A percentile compares a stretch with the other conserved stretches of the same genome.
phyloP scores from a whole-genome alignment of 805 yeast genomes.

The Ogataea populi-albae region DNA sequence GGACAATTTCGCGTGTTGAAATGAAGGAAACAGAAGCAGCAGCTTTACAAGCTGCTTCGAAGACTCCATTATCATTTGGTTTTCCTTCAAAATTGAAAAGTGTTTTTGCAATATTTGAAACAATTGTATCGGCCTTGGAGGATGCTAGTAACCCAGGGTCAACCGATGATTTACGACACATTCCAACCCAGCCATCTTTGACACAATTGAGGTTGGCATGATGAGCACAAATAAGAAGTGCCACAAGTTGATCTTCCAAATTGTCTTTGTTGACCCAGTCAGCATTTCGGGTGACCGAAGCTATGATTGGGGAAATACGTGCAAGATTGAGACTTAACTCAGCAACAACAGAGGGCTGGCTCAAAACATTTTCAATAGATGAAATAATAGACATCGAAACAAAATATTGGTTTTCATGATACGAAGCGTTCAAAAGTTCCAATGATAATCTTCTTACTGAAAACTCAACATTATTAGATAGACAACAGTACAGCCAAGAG shows the following conservation, averaged over 20 bases:
- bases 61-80: conserved; percentile 45
- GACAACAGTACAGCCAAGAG: conserved; percentile 46
- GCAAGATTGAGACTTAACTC: conserved; percentile 25
- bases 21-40: conserved; percentile 54
- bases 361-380: conserved; percentile 36
- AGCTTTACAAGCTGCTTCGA: conserved; percentile 49
- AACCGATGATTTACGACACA: conserved; percentile 53
- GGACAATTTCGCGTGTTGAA: conserved; percentile 54
- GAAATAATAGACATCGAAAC: conserved; percentile 44
- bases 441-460: conserved; percentile 36
- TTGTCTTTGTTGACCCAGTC: conserved; percentile 21
- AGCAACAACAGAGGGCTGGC: conserved; percentile 16
- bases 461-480: conserved; percentile 40
- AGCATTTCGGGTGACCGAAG: conserved; percentile 34
- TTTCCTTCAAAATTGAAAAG: no score
- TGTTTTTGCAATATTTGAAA: conserved; percentile 20
- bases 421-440: conserved; percentile 32
- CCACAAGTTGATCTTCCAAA: conserved; percentile 35
- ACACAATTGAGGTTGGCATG: conserved; percentile 34
- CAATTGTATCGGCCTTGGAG: conserved; percentile 22
- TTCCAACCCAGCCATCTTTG: conserved; percentile 71
- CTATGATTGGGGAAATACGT: conserved; percentile 36
- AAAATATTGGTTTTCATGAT: conserved; percentile 34
- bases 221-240: conserved; percentile 45
- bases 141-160: conserved; percentile 64